Base-by-base conservation (phyloP, 768 basidiomycete genomes). In the Naganishia vishniacii region DNA sequence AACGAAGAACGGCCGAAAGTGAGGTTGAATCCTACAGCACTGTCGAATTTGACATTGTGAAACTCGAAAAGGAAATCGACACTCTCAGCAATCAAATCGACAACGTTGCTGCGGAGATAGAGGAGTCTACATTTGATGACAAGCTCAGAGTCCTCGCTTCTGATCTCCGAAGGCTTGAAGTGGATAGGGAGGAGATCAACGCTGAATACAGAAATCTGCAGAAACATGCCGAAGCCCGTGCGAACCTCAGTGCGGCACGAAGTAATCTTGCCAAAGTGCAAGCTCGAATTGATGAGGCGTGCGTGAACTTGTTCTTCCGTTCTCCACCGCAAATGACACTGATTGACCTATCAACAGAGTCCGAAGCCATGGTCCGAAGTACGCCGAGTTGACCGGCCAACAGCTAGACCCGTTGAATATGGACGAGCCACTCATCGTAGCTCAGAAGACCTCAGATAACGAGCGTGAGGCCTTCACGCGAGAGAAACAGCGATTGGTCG, bases 151-250 rank as follows among this genome's bases (percentile, higher is more conserved):
- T 70, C 11, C 72, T 73, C 31, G 58, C 48, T 1, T 59, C 65
- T 15, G 62, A 82, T 63, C 79, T 81, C n/a, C 82, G 85, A 37
- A 72, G 68, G 26, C 78, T 89, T 53, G 90, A 97, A 65, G 84
- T 84, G 37, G 81, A 80, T 48, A 80, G 87, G 56, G 90, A 93
- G 18, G 73, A 75, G 20, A 78, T 94, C 65, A 88, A 86, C 61
- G 68, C 76, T 0, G 93, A 95, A 66, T 80, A 92, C 44, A 81
- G 84, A 32, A 78, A 81, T 1, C 77, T 95, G 69, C 90, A 84
- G 69, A 70, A 84, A 47, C 91, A 97, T 73, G 86, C 89, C 0
- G 88, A 92, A 60, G 80, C 84, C 0, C 81, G 94, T 46, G 90
- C 92, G 1, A 86, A 84, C 69, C 75, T 97, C 59, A 84, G 87